These are phyloP conservation scores for Dryas octopetala DNA, from an alignment of 306 rosid species.

Conservation along the genomic window DNA sequence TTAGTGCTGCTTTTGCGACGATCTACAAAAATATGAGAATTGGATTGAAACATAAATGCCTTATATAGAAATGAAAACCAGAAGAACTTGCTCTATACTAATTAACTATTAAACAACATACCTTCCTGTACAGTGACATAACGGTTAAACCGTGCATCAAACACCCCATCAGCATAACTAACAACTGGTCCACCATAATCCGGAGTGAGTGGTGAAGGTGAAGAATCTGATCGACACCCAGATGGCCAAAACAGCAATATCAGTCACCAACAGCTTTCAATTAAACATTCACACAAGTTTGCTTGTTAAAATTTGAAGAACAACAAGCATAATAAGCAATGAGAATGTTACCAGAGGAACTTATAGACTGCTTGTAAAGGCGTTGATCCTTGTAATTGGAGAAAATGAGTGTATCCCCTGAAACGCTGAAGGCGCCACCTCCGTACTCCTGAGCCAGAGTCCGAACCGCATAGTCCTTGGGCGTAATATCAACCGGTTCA, in stretches of 20 bases:
- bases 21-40: constrained; percentile 43
- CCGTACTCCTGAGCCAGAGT: constrained; percentile 93
- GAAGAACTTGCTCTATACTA: background rate
- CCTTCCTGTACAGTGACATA: constrained; percentile 85
- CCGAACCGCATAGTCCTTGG: constrained; percentile 79
- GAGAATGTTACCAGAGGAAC: constrained; percentile 38
- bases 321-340: background rate
- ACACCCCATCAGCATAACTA: constrained; percentile 84
- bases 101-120: constrained; percentile 11
- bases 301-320: background rate
- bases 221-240: constrained; percentile 47
- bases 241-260: background rate
- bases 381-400: constrained; percentile 90
- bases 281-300: background rate
- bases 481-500: constrained; percentile 75
- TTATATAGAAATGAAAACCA: background rate
- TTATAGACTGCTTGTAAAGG: constrained; percentile 65
- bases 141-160: constrained; percentile 73
- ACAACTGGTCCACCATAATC: constrained; percentile 69
- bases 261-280: constrained; percentile 9
- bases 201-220: constrained; percentile 70
- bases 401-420: constrained; percentile 64
- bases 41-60: background rate
- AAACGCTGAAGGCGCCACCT: constrained; percentile 78
- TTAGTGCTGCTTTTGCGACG: constrained; percentile 62